A percentile compares a stretch with the other conserved stretches of the same genome.
Conservation (phyloP, 2,329 filamentous ascomycete species). For the Colletotrichum sp. region DNA sequence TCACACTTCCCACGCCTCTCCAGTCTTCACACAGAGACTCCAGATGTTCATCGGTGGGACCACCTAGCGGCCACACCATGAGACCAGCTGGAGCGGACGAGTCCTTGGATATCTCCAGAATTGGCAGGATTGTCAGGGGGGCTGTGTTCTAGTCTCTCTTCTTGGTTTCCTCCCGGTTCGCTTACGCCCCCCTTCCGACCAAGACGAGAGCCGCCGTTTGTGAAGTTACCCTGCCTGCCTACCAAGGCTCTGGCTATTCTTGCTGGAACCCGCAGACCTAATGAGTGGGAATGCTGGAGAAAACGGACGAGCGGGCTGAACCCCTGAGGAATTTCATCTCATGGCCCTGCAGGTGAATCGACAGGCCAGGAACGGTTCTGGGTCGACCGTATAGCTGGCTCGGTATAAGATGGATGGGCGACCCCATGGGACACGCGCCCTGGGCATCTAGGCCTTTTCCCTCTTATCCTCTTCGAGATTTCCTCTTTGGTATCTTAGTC, state of each 20-base stretch:
- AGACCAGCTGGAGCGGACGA: neutral
- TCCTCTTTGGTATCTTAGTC: conserved; percentile 3
- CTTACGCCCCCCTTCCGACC: neutral
- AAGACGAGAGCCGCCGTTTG: neutral
- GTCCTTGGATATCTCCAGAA: neutral
- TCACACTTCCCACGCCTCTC: neutral
- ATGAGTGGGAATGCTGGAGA: conserved; percentile 3
- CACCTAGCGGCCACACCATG: neutral
- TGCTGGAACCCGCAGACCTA: neutral
- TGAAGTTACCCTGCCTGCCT: neutral
- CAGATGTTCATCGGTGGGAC: neutral
- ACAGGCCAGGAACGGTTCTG: conserved; percentile 1
- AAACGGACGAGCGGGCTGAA: neutral
- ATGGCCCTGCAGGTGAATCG: neutral
- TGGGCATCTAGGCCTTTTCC: neutral
- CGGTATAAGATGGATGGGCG: conserved; percentile 8
- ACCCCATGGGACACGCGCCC: conserved; percentile 3
- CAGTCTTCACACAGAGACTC: neutral
- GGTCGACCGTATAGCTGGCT: neutral
- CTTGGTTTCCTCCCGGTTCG: neutral
- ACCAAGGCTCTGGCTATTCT: neutral
- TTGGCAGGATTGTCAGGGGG: neutral
- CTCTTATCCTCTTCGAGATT: neutral
- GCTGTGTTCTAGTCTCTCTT: conserved; percentile 10
- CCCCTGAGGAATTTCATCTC: conserved; percentile 9